A percentile compares a stretch with the other conserved stretches of the same genome.
phyloP scores from a whole-genome alignment of 2,329 filamentous ascomycete genomes.

The Trichoderma aggressivum region DNA sequence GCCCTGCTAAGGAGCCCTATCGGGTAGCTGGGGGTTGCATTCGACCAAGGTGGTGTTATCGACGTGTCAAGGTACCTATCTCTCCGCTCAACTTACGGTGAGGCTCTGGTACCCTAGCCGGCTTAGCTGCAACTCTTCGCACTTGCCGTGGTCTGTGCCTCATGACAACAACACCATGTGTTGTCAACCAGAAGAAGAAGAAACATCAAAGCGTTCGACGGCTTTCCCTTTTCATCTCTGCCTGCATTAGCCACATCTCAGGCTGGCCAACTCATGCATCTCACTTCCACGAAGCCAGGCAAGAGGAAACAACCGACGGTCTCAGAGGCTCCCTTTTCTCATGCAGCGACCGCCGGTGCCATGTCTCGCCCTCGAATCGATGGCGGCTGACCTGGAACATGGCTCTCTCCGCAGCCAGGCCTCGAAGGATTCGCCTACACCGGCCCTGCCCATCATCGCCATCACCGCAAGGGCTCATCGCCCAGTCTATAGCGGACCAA shows the following conservation, averaged over 20 bases:
- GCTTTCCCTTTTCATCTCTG: slow-evolving; percentile 1
- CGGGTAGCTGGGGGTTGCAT: background rate
- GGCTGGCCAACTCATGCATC: background rate
- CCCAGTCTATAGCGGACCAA: background rate
- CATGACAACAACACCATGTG: slow-evolving; percentile 7
- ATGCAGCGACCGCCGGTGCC: background rate
- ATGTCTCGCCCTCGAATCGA: background rate
- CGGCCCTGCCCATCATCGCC: background rate
- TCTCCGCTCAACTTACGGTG: slow-evolving; percentile 3
- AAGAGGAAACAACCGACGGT: background rate
- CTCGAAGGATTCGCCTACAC: slow-evolving; percentile 9
- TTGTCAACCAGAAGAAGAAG: background rate
- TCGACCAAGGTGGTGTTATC: slow-evolving; percentile 4
- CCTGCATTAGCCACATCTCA: slow-evolving; percentile 6
- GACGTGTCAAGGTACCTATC: slow-evolving; percentile 12
- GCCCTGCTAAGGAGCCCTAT: slow-evolving; percentile 8
- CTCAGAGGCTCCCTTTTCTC: background rate
- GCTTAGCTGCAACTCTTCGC: background rate
- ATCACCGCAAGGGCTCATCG: background rate
- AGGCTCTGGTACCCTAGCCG: background rate
- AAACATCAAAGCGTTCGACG: background rate
- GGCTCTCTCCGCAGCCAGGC: background rate
- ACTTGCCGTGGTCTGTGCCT: background rate
- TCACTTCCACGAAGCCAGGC: background rate
- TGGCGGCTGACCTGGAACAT: slow-evolving; percentile 8